Base-by-base conservation (phyloP, 495 filamentous ascomycete genomes). In the Penicillium alfredii region DNA sequence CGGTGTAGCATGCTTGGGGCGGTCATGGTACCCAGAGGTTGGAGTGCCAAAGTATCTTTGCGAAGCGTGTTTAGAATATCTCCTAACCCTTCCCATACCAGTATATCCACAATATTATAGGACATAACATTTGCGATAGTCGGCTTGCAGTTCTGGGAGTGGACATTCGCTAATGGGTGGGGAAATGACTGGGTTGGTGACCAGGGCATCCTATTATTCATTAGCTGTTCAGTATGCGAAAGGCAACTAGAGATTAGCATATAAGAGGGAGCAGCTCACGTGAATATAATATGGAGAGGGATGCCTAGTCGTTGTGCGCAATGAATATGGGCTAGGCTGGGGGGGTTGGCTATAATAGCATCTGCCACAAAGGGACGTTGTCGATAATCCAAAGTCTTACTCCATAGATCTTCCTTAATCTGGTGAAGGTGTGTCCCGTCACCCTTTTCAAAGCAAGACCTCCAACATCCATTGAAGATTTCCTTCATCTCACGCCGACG, bases 311-410 rank as follows among this genome's bases (percentile, higher is more conserved):
- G 80, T 57, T 92, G 80, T n/a, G 85, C 85, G 43, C 82, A 81
- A 60, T 87, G 84, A 4, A 89, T 63, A 56, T 88, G 84, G 8
- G 82, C 82, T 53, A 88, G 88, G 55, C 81, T 82, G 0, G 84
- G 84, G 2, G 85, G 85, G 51, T 92, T 92, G 8, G 85, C 85
- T 39, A 92, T 88, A 47, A 92, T 89, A 6, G 73, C 80, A 55
- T 89, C 82, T 0, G 83, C 84, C 14, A 89, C 76, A 41, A 92
- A 92, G 7, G 83, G 78, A 28, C 61, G 60, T 13, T 60, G 42
- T 11, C 66, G 55, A 38, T 53, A 57, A 14, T 53, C 42, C 16
- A 47, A 44, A 18, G 53, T 56, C 3, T 55, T 35, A 25, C 45
- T 49, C 37, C 53, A 57, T 13, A 69, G 73, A 54, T 46, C 71